phyloP scores from a whole-genome alignment of 352 stramenopile species.

The Globisporangium mamillatum region DNA sequence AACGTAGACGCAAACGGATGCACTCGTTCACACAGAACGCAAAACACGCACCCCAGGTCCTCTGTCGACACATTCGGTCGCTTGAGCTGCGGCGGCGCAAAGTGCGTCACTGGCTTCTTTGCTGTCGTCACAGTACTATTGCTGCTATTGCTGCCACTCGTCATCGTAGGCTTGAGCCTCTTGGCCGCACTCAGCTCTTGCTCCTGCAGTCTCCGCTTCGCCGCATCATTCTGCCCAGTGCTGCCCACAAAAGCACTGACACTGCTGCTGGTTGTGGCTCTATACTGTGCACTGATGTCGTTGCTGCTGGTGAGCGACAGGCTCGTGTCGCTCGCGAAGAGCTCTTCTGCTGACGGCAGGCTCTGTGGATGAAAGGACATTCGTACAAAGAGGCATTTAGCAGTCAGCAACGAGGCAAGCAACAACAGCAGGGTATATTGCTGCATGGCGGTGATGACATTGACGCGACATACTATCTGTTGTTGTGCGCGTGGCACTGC shows the following conservation, averaged over 20 bases:
- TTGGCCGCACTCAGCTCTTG: constrained; percentile 15
- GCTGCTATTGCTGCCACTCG: not conserved
- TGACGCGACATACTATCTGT: constrained; percentile 3
- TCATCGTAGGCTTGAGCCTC: constrained; percentile 7
- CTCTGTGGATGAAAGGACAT: not conserved
- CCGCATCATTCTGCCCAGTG: not conserved
- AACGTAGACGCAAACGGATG: too few relatives aligned
- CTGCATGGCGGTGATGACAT: not conserved
- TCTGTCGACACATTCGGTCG: constrained; percentile 71
- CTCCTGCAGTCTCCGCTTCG: constrained; percentile 14
- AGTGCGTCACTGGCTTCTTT: constrained; percentile 30
- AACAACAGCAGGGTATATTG: not conserved
- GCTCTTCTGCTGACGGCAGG: constrained; percentile 45
- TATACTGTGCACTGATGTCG: constrained; percentile 12
- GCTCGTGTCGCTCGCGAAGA: constrained; percentile 43
- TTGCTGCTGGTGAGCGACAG: constrained; percentile 3
- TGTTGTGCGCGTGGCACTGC: not conserved
- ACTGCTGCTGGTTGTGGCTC: not conserved
- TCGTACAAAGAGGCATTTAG: not conserved
- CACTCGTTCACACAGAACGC: not conserved
- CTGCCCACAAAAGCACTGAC: not conserved
- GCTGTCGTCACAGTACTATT: not conserved
- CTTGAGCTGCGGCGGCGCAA: constrained; percentile 63
- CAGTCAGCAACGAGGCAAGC: not conserved
- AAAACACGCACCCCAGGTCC: constrained; percentile 42